Evolutionary conservation across 1,139 yeast genomes (phyloP).

Genomic region (Eremothecium coryli): DNA sequence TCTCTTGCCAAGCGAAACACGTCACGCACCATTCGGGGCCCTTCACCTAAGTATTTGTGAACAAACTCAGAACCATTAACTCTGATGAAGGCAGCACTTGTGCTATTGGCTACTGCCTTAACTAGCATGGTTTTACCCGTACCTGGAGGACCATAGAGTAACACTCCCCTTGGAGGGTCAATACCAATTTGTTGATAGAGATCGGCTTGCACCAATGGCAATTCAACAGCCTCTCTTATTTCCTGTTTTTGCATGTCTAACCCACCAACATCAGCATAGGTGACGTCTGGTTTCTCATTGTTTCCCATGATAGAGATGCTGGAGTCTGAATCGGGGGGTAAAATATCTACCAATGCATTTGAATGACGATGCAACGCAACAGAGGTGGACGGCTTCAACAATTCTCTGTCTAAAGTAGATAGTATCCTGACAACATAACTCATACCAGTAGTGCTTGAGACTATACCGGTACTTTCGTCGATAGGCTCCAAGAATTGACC

Average conservation of each 20-base stretch:
- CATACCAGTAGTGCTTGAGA: conserved; percentile 94
- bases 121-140: conserved; percentile 99
- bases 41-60: conserved; percentile 97
- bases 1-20: conserved; percentile 96
- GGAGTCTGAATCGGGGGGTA: conserved; percentile 98
- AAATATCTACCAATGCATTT: conserved; percentile 89
- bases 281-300: conserved; percentile 81
- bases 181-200: conserved; percentile 96
- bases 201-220: conserved; percentile 93
- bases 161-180: conserved; percentile 97
- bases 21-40: conserved; percentile 99
- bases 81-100: conserved; percentile 92
- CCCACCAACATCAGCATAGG: conserved; percentile 91
- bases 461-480: conserved; percentile 93
- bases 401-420: conserved; percentile 89
- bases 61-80: conserved; percentile 98
- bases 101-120: conserved; percentile 94
- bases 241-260: conserved; percentile 98
- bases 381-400: conserved; percentile 87
- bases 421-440: conserved; percentile 92
- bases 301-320: conserved; percentile 92
- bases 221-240: conserved; percentile 95
- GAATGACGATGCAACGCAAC: conserved; percentile 98
- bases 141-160: conserved; percentile 97
- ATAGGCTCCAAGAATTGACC: conserved; percentile 98